Percentiles rank a stretch among this genome's conserved stretches.
Evolutionary conservation across 179 eudicot genomes (phyloP).

Genomic region (Beta corolliflora): DNA sequence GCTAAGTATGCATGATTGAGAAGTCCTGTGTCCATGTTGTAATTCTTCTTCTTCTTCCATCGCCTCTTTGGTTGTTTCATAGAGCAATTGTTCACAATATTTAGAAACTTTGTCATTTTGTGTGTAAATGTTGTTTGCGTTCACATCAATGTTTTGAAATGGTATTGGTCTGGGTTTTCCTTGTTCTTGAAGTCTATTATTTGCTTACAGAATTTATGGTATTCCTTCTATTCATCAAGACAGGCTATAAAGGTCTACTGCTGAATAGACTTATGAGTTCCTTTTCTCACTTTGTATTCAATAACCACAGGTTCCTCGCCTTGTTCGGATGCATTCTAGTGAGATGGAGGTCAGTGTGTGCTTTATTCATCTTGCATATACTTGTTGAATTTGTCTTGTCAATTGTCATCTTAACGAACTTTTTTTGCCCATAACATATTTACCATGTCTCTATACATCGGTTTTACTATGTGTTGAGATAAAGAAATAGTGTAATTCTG

Average conservation of each 20-base stretch:
- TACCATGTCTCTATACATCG: neutral
- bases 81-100: too few species aligned
- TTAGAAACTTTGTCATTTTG: too few species aligned
- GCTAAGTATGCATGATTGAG: too few species aligned
- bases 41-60: too few species aligned
- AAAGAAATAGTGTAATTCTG: neutral
- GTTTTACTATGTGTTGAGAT: neutral
- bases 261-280: neutral
- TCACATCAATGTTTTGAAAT: neutral
- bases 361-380: slow-evolving; percentile 1
- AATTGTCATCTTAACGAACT: neutral
- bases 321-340: slow-evolving; percentile 91
- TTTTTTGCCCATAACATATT: neutral
- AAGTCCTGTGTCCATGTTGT: too few species aligned
- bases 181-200: neutral
- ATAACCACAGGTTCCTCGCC: slow-evolving; percentile 74
- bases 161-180: neutral
- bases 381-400: slow-evolving; percentile 7
- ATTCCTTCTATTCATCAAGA: neutral
- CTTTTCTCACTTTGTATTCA: slow-evolving; percentile 8
- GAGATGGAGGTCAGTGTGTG: slow-evolving; percentile 83
- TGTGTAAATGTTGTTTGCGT: neutral
- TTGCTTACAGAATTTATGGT: neutral
- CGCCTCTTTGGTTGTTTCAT: too few species aligned
- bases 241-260: neutral